A percentile compares a stretch with the other conserved stretches of the same genome.
These are phyloP conservation scores for Globisporangium lucens DNA, from an alignment of 352 stramenopile genomes.

Conservation along the genomic window DNA sequence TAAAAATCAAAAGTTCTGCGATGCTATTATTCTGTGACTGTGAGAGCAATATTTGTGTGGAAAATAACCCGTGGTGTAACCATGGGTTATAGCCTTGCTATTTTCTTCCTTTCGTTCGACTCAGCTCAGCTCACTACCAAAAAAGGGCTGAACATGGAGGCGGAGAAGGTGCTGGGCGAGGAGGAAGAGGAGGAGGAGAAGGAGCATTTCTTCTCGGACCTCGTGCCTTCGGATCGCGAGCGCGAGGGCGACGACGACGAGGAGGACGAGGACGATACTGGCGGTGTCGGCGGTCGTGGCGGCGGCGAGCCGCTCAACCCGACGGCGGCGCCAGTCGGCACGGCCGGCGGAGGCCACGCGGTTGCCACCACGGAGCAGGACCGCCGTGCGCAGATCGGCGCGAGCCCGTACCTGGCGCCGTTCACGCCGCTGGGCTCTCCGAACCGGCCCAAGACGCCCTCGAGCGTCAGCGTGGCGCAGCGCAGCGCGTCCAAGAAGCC, in stretches of 20 bases:
- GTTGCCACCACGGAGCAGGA: slow-evolving; percentile 36
- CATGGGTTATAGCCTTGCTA: too few relatives aligned
- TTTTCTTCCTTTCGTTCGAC: neutral
- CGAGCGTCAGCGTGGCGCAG: slow-evolving; percentile 26
- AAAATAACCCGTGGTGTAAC: too few relatives aligned
- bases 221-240: slow-evolving; percentile 13
- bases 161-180: slow-evolving; percentile 26
- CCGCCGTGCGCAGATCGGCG: slow-evolving; percentile 55
- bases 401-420: slow-evolving; percentile 58
- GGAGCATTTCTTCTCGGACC: slow-evolving; percentile 32
- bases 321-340: neutral
- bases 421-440: slow-evolving; percentile 71
- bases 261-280: slow-evolving; percentile 17
- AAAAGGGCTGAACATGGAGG: slow-evolving; percentile 13
- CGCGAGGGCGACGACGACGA: slow-evolving; percentile 18
- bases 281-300: slow-evolving; percentile 7
- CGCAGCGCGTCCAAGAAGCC: slow-evolving; percentile 34
- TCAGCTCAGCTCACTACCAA: neutral
- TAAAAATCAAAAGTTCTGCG: too few relatives aligned
- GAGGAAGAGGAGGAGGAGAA: slow-evolving; percentile 32
- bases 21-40: too few relatives aligned
- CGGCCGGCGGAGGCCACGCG: slow-evolving; percentile 5
- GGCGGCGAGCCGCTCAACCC: slow-evolving; percentile 2
- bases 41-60: too few relatives aligned
- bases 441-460: slow-evolving; percentile 51